Evolutionary conservation across 371 early-diverging fungal genomes (phyloP).

Genomic region (Basidiobolus meristosporus): DNA sequence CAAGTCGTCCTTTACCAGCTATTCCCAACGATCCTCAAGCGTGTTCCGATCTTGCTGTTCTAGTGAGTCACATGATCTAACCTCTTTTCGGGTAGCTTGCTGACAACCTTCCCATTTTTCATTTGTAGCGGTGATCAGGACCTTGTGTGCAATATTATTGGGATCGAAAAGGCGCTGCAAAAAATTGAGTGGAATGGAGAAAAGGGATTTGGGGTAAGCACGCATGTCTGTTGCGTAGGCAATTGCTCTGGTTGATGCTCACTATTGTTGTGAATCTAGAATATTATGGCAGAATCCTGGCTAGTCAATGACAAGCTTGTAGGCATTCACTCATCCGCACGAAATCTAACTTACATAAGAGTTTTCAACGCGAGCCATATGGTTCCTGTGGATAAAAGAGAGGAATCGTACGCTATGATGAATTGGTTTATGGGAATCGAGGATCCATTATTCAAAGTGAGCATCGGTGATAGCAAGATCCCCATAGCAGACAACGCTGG

Average conservation of each 20-base stretch:
- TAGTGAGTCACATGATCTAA: background rate
- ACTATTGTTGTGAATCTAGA: constrained; percentile 2
- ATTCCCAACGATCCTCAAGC: background rate
- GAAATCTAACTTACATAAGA: constrained; percentile 48
- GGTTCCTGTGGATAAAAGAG: constrained; percentile 56
- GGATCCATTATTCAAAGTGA: constrained; percentile 1
- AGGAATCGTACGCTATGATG: constrained; percentile 45
- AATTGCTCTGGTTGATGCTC: background rate
- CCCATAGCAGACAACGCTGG: no score
- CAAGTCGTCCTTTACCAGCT: background rate
- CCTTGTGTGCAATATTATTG: constrained; percentile 59
- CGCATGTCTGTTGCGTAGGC: background rate
- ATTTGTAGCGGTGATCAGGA: constrained; percentile 55
- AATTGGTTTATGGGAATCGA: constrained; percentile 42
- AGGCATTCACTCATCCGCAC: constrained; percentile 29
- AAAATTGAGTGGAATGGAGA: constrained; percentile 56
- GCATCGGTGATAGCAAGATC: no score
- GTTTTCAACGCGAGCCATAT: constrained; percentile 61
- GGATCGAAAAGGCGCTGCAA: constrained; percentile 43
- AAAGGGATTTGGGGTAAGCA: constrained; percentile 33
- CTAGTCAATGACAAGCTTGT: constrained; percentile 24
- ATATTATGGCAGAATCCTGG: constrained; percentile 17
- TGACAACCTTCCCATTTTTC: background rate
- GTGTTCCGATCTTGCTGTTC: background rate
- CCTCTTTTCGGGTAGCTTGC: background rate